Percentiles rank a stretch among this genome's conserved stretches.
Evolutionary conservation across 164 flowering plant genomes (phyloP).

Genomic region (Malania oleifera): DNA sequence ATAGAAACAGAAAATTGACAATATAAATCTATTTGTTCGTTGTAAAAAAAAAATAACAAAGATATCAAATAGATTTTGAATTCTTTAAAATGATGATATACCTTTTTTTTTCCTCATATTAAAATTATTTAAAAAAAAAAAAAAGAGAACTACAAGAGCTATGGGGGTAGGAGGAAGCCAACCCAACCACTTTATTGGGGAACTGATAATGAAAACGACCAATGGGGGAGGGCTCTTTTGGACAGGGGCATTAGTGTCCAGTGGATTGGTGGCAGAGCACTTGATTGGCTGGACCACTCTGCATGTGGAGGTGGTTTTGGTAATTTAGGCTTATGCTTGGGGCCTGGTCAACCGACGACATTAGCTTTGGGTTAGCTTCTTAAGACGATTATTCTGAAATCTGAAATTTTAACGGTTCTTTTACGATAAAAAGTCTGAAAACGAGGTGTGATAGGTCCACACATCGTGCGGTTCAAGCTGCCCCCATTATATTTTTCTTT

Average conservation of each 20-base stretch:
- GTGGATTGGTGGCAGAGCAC: too few relatives aligned
- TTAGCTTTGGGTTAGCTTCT: background rate
- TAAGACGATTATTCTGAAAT: background rate
- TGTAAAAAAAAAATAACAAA: too few relatives aligned
- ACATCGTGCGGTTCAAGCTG: constrained; percentile 5
- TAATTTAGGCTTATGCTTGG: background rate
- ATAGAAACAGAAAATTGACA: too few relatives aligned
- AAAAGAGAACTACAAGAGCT: background rate
- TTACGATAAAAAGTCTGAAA: background rate
- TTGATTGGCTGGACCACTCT: background rate
- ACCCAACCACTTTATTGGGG: background rate
- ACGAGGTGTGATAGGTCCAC: constrained; percentile 1
- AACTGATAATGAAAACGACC: too few relatives aligned
- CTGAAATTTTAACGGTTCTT: constrained; percentile 12
- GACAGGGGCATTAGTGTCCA: too few relatives aligned
- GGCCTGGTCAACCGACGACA: constrained; percentile 3
- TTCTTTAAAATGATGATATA: too few relatives aligned
- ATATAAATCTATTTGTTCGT: too few relatives aligned
- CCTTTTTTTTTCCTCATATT: too few relatives aligned
- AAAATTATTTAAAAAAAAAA: background rate
- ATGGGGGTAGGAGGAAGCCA: background rate
- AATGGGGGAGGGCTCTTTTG: too few relatives aligned
- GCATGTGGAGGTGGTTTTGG: background rate
- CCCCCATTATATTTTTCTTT: too few relatives aligned
- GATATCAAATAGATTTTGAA: too few relatives aligned